A percentile compares a stretch with the other conserved stretches of the same genome.
Evolutionary conservation across 331 rosid species (phyloP).

Genomic region (Phaseolus coccineus): DNA sequence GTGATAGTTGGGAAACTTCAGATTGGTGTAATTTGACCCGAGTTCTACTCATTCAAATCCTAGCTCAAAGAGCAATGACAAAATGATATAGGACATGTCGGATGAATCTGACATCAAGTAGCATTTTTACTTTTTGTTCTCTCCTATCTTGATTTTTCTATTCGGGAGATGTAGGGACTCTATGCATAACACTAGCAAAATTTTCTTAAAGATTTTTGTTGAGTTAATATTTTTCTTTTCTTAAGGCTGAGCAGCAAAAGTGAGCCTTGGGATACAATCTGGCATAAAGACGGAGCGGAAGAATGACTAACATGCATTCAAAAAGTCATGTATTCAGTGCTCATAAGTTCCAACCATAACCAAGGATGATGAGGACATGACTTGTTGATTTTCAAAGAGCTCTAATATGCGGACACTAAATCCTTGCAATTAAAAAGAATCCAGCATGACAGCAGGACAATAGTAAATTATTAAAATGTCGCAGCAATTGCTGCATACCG

Average conservation of each 20-base stretch:
- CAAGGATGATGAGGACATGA: slow-evolving; percentile 10
- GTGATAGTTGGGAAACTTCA: slow-evolving; percentile 5
- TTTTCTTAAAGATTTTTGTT: slow-evolving; percentile 8
- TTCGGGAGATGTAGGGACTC: neutral
- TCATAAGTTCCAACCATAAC: slow-evolving; percentile 18
- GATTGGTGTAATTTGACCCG: neutral
- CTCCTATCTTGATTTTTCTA: neutral
- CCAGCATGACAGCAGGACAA: slow-evolving; percentile 11
- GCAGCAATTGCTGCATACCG: slow-evolving; percentile 22
- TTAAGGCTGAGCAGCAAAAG: slow-evolving; percentile 57
- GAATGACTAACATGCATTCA: slow-evolving; percentile 42
- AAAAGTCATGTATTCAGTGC: neutral
- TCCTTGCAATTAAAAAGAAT: slow-evolving; percentile 9
- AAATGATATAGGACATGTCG: slow-evolving; percentile 8
- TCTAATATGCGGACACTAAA: neutral
- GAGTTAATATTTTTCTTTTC: slow-evolving; percentile 25
- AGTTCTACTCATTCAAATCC: slow-evolving; percentile 7
- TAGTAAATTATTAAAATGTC: slow-evolving; percentile 22
- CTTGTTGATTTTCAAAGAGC: slow-evolving; percentile 30
- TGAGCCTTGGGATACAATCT: slow-evolving; percentile 56
- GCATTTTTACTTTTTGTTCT: neutral
- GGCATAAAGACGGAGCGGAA: slow-evolving; percentile 49
- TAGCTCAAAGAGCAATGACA: neutral
- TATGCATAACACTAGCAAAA: neutral
- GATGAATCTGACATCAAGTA: slow-evolving; percentile 27